Percentiles rank a stretch among this genome's conserved stretches.
phyloP scores from a whole-genome alignment of 257 asterid genomes.

The Nemophila menziesii region DNA sequence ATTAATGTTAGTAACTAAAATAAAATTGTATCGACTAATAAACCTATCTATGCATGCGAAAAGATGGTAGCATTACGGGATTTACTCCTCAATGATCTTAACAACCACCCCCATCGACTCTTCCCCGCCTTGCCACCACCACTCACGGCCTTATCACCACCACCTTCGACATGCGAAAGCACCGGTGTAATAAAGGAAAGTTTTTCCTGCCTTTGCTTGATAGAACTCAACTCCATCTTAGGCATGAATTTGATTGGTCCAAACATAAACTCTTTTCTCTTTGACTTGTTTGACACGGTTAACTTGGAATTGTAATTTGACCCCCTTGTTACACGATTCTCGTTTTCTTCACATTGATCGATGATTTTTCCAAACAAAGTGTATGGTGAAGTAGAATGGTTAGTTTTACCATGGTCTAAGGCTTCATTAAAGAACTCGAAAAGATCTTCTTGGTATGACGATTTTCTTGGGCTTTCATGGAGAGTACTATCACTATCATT shows the following conservation, averaged over 20 bases:
- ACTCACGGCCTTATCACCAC: constrained; percentile 7
- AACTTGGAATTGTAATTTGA: constrained; percentile 7
- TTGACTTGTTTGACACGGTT: constrained; percentile 26
- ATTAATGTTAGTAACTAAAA: no score
- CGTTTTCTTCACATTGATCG: constrained; percentile 1
- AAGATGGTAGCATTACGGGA: constrained; percentile 18
- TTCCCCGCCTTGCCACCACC: constrained; percentile 1
- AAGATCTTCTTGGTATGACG: constrained; percentile 2
- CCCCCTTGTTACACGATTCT: not conserved
- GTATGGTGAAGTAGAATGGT: constrained; percentile 1
- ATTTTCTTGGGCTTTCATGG: not conserved
- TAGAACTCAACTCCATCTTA: constrained; percentile 63
- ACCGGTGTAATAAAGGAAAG: not conserved
- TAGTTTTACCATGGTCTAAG: not conserved
- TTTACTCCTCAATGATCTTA: constrained; percentile 21
- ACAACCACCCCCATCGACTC: constrained; percentile 8
- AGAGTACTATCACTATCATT: no score
- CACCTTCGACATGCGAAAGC: constrained; percentile 9
- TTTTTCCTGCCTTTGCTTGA: constrained; percentile 43
- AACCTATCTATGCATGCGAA: no score
- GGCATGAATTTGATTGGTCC: constrained; percentile 67
- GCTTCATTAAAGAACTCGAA: not conserved
- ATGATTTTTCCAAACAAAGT: not conserved
- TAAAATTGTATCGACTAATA: no score
- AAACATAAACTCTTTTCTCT: constrained; percentile 60